phyloP scores from a whole-genome alignment of 306 rosid species.

The Vicia faba region DNA sequence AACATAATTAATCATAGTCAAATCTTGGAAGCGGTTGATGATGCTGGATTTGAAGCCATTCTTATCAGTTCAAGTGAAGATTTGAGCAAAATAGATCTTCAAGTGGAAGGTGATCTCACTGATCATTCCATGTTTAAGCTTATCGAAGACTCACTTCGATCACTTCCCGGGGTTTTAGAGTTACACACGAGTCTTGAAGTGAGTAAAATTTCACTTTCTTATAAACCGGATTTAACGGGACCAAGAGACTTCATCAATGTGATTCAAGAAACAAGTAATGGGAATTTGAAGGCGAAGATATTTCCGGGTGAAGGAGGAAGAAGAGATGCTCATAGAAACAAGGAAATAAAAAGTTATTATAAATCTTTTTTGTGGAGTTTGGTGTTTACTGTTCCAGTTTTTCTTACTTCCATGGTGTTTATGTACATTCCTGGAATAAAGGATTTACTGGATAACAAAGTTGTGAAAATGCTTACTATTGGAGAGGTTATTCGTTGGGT shows the following conservation, averaged over 20 bases:
- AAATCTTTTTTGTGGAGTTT: slow-evolving; percentile 72
- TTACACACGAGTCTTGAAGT: slow-evolving; percentile 30
- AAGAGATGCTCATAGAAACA: slow-evolving; percentile 46
- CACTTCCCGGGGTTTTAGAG: slow-evolving; percentile 60
- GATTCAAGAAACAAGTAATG: slow-evolving; percentile 52
- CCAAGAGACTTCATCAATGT: slow-evolving; percentile 68
- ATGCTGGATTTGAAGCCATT: slow-evolving; percentile 63
- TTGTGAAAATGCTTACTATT: slow-evolving; percentile 67
- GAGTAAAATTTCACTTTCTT: slow-evolving; percentile 65
- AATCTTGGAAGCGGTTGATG: slow-evolving; percentile 50
- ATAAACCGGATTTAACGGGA: slow-evolving; percentile 61
- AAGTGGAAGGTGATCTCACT: slow-evolving; percentile 52
- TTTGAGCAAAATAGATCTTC: slow-evolving; percentile 67
- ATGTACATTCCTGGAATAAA: slow-evolving; percentile 80
- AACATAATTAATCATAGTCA: slow-evolving; percentile 48
- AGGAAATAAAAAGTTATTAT: slow-evolving; percentile 66
- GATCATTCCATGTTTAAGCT: slow-evolving; percentile 36
- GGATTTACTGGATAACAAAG: slow-evolving; percentile 53
- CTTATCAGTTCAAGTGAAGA: slow-evolving; percentile 65
- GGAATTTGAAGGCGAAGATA: slow-evolving; percentile 58
- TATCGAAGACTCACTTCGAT: slow-evolving; percentile 52
- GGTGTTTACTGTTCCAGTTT: slow-evolving; percentile 73
- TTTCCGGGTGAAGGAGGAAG: slow-evolving; percentile 56
- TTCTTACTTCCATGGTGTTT: slow-evolving; percentile 80
- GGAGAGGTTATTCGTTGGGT: slow-evolving; percentile 76